A percentile compares a stretch with the other conserved stretches of the same genome.
Evolutionary conservation across 139 green algal genomes (phyloP).

Genomic region (Haematococcus lacustris): DNA sequence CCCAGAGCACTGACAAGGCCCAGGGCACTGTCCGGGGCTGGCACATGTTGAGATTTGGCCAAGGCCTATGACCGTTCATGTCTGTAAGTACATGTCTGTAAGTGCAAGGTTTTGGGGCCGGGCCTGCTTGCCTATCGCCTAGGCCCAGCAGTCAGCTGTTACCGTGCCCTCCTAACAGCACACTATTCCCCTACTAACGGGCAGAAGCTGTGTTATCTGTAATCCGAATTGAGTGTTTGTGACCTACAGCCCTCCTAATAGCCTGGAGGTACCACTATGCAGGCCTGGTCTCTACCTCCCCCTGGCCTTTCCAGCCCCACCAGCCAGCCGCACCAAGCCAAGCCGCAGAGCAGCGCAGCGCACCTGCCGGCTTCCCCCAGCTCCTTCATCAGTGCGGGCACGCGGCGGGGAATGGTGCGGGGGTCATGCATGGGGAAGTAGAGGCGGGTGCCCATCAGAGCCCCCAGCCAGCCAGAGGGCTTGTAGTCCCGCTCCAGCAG

Average conservation of each 20-base stretch:
- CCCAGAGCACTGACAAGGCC: neutral
- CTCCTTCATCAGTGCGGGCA: slow-evolving; percentile 34
- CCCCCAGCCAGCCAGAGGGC: slow-evolving; percentile 43
- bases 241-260: neutral
- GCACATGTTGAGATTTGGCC: too few species aligned
- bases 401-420: slow-evolving; percentile 18
- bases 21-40: neutral
- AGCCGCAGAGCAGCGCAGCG: too few species aligned
- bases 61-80: too few species aligned
- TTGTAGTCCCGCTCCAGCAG: slow-evolving; percentile 44
- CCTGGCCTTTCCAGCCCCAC: neutral
- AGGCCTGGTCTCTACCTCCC: neutral
- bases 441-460: slow-evolving; percentile 45
- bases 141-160: too few species aligned
- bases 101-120: too few species aligned
- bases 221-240: too few species aligned
- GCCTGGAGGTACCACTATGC: neutral
- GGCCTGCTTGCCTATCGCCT: too few species aligned
- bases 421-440: slow-evolving; percentile 45
- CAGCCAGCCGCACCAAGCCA: too few species aligned
- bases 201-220: too few species aligned
- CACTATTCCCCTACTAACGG: too few species aligned
- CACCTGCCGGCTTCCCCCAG: slow-evolving; percentile 24
- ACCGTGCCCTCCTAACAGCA: too few species aligned
- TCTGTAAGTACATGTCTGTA: too few species aligned